These are phyloP conservation scores for Mucor racemosus DNA, from an alignment of 371 early-diverging fungal genomes.

Conservation along the genomic window DNA sequence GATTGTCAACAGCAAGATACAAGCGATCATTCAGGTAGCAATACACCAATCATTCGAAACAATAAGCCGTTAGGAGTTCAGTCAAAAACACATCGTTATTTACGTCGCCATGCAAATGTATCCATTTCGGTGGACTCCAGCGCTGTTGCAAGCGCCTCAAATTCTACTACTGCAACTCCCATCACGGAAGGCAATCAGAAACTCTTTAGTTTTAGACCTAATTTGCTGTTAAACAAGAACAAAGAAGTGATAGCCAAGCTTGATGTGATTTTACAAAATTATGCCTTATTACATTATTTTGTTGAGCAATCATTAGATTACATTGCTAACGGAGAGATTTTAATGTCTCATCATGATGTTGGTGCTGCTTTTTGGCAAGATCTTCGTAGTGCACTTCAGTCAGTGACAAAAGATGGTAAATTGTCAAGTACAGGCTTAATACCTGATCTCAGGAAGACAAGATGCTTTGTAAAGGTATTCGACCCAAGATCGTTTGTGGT, in stretches of 20 bases:
- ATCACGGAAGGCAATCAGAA: conserved; percentile 2
- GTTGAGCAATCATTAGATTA: conserved; percentile 56
- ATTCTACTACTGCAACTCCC: not conserved
- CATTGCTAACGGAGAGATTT: conserved; percentile 62
- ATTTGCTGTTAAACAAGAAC: conserved; percentile 31
- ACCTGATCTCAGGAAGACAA: conserved; percentile 48
- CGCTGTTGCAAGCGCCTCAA: not conserved
- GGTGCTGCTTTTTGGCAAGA: conserved; percentile 51
- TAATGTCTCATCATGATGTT: conserved; percentile 51
- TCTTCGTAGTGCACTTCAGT: conserved; percentile 32
- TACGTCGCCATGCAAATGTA: conserved; percentile 17
- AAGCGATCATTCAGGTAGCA: conserved; percentile 17
- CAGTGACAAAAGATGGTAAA: conserved; percentile 15
- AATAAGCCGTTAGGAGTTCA: not conserved
- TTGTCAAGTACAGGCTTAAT: conserved; percentile 32
- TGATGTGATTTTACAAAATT: conserved; percentile 28
- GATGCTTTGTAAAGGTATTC: conserved; percentile 75
- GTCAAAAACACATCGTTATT: conserved; percentile 19
- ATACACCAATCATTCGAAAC: conserved; percentile 13
- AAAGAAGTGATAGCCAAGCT: conserved; percentile 34
- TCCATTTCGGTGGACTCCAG: not conserved
- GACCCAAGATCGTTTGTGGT: conserved; percentile 67
- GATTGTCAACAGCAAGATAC: conserved; percentile 1
- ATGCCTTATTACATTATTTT: conserved; percentile 44
- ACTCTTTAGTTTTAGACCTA: conserved; percentile 32